Evolutionary conservation across 768 basidiomycete genomes (phyloP), one percentile per base, ranked within the genome.

Genomic region (Panaeolus cyanescens): DNA sequence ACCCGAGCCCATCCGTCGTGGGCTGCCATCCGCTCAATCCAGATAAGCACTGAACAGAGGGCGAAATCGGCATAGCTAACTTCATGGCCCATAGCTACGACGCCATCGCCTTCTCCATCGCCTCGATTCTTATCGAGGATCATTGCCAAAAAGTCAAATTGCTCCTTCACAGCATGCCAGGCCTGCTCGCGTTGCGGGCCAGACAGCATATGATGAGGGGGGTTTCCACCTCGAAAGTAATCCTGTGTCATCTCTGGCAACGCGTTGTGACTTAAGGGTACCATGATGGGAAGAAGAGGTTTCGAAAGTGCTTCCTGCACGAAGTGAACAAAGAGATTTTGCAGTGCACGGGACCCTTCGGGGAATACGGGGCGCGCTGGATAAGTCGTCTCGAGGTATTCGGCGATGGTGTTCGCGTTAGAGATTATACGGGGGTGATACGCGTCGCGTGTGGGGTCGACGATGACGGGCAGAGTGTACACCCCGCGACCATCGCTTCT

Each of bases 11-110:
- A 92, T 13, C 87, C 88, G 63, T 91, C 88, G 59, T 88, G 85
- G n/a, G 87, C 81, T 3, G 88, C 83, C 68, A 91, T 84, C 54
- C 83, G 79, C 69, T 91, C 85, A 39, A 91, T 86, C 89, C 89
- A 92, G 50, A 91, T 82, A 39, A 92, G 72, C 17, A 89, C 81
- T 0, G 90, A 84, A 64, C 88, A 90, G 20, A 92, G 72, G 4
- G 88, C 85, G 68, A 92, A 91, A 65, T 92, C 90, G 1, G 88
- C 88, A 64, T 91, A 90, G 9, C 83, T 85, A 55, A 91, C 78
- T 19, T 89, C 85, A 33, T 79, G 75, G 3, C 90, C 90, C 80
- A 85, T 86, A 15, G 75, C 84, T 32, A 90, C 86, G 9, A 84
- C 74, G 2, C 87, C 87, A 63, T 89, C 85, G 45, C 45, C 45